Conservation (phyloP, 805 yeast species). For the Spathaspora gorwiae region DNA sequence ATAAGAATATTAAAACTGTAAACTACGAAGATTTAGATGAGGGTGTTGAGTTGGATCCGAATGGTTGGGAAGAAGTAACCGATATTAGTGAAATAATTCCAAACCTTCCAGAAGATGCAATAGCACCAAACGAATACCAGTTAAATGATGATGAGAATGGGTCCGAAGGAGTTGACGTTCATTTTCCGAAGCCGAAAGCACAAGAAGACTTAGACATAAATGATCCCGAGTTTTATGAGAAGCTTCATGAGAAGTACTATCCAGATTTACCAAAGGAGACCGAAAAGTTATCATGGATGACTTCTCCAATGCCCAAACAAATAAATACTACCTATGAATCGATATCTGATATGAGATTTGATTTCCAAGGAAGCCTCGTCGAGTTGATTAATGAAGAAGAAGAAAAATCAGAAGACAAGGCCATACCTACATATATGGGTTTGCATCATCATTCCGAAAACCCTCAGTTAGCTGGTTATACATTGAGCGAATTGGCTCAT, state of each 20-base stretch:
- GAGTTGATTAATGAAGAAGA: conserved; percentile 26
- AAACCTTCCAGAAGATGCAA: conserved; percentile 24
- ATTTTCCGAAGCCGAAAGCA: conserved; percentile 46
- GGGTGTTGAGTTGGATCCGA: conserved; percentile 21
- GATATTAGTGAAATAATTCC: conserved; percentile 52
- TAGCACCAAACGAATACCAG: conserved; percentile 41
- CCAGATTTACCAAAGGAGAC: conserved; percentile 87
- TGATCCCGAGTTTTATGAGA: conserved; percentile 74
- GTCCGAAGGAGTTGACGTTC: conserved; percentile 47
- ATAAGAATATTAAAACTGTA: conserved; percentile 22
- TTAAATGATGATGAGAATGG: conserved; percentile 33
- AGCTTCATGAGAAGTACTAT: conserved; percentile 77
- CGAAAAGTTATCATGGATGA: conserved; percentile 88
- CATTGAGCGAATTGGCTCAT: conserved; percentile 76
- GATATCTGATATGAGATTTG: conserved; percentile 75
- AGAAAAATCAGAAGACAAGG: conserved; percentile 11
- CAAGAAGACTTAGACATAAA: conserved; percentile 49
- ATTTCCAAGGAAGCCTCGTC: conserved; percentile 76
- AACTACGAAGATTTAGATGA: conserved; percentile 25
- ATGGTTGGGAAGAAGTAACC: conserved; percentile 48
- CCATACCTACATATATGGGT: conserved; percentile 56
- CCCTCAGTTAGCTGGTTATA: conserved; percentile 90
- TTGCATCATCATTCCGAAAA: conserved; percentile 88
- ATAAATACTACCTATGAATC: conserved; percentile 44
- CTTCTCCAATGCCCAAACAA: conserved; percentile 48